Conservation (phyloP, 257 asterid genomes). For the Solanum bukasovii region DNA sequence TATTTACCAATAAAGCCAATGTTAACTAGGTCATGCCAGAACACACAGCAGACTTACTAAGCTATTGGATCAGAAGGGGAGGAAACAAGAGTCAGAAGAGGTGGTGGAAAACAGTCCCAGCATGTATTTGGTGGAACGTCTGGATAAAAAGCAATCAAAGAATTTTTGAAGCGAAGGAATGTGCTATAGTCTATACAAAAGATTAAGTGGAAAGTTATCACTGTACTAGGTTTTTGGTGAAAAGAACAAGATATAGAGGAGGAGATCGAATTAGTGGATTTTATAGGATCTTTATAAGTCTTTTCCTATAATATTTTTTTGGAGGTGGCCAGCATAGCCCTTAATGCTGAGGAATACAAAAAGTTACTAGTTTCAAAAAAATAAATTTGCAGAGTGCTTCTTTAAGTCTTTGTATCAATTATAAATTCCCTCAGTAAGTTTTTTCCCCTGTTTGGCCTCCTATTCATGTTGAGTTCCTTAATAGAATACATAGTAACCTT, state of each 20-base stretch:
- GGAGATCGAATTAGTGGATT: background rate
- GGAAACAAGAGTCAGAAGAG: background rate
- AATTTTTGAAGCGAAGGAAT: background rate
- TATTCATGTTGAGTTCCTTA: background rate
- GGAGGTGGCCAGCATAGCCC: background rate
- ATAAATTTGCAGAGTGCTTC: background rate
- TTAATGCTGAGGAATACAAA: background rate
- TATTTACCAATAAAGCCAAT: background rate
- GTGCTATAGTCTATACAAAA: background rate
- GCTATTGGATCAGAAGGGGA: background rate
- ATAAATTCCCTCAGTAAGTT: background rate
- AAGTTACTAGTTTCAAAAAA: background rate
- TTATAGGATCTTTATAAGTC: background rate
- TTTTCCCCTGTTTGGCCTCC: background rate
- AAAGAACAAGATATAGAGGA: background rate
- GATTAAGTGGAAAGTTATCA: background rate
- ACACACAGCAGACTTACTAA: background rate
- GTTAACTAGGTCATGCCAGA: background rate
- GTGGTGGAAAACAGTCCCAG: background rate
- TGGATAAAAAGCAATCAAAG: background rate
- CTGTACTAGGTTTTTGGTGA: background rate
- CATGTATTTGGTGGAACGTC: background rate
- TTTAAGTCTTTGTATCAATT: background rate
- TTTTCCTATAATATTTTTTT: background rate
- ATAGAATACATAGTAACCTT: background rate